Percentiles rank a stretch among this genome's conserved stretches.
phyloP scores from a whole-genome alignment of 73 alveolate genomes.

The Paramecium pentaurelia region DNA sequence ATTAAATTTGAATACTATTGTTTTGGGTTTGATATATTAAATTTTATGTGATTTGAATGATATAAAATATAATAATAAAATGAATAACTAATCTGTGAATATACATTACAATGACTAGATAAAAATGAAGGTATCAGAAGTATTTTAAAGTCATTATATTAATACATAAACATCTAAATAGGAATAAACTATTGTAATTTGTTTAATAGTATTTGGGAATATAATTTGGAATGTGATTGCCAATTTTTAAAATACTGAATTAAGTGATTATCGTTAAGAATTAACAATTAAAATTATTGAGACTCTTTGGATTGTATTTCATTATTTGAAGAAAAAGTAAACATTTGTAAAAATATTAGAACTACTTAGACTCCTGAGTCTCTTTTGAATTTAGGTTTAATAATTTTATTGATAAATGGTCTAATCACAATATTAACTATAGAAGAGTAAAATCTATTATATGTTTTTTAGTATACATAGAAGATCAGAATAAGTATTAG shows the following conservation, averaged over 20 bases:
- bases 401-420: background rate
- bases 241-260: background rate
- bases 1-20: background rate
- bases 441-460: background rate
- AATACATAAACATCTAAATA: background rate
- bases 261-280: background rate
- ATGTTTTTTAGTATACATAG: background rate
- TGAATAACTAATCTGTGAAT: constrained; percentile 1
- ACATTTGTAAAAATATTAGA: background rate
- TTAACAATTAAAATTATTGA: background rate
- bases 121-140: background rate
- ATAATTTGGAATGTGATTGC: background rate
- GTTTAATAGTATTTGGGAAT: background rate
- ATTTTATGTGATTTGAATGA: background rate
- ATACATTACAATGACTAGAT: background rate
- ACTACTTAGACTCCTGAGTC: background rate
- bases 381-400: background rate
- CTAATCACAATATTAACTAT: background rate
- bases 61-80: background rate
- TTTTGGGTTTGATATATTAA: background rate
- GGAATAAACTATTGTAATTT: background rate
- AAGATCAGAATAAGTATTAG: background rate
- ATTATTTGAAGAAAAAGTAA: background rate
- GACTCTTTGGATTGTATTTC: background rate
- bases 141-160: background rate